Evolutionary conservation across 2,329 filamentous ascomycete species (phyloP), one percentile per base, ranked within the genome.

Genomic region (Talaromyces sp.): DNA sequence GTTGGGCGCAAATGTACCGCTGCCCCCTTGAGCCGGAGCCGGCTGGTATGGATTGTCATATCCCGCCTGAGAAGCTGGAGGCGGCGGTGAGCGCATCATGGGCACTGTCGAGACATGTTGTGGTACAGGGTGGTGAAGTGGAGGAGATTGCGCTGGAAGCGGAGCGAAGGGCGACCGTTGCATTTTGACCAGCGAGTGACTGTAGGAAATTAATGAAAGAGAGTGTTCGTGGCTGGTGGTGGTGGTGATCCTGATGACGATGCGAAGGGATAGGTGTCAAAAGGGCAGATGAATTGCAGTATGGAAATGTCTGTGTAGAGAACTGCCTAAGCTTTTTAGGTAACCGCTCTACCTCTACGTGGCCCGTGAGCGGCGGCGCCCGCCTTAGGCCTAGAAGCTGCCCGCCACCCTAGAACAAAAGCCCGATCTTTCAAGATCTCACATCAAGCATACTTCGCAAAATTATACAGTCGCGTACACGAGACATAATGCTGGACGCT

Each of bases 81-180:
- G 93, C 67, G 92, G 94, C 67, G 95, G 95, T 65, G 95, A 98
- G 78, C 96, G 89, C 77, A 99, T 88, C 82, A 98, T 95, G 52
- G 95, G 95, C 59, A 99, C 95, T 65, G 93, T 96, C 75, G 95
- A 98, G 73, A 98, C 94, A 84, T 99, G 95, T 80, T 99, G 95
- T 68, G 95, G 95, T 66, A 98, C 93, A 65, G 95, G 95, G 77
- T 98, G 95, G 80, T 98, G 95, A 72, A 98, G 88, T 70, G 94
- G 93, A 76, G 93, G 94, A 75, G 93, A 97, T 72, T 89, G 87
- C 66, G 88, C 87, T 35, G 87, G 87, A 69, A 85, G 83, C 75
- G 93, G 91, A 78, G 88, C 87, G 82, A 95, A 97, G 63, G 87
- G 84, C 76, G 89, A 85, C 77, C 93, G 90, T 82, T 97, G 94